Evolutionary conservation across 768 basidiomycete genomes (phyloP).

Genomic region (Infundibulicybe gibba): DNA sequence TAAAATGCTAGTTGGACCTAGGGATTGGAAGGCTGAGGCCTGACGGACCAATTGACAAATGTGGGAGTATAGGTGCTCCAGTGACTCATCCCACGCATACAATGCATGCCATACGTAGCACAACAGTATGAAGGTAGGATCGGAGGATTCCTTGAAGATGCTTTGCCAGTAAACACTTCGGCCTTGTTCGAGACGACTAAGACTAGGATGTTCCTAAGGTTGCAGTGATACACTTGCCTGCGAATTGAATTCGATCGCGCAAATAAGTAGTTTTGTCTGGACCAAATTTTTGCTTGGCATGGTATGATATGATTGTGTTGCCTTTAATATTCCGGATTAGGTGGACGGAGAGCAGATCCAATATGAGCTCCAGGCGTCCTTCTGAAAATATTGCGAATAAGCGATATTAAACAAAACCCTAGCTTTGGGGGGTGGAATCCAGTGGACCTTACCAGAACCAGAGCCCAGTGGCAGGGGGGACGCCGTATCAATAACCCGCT

Average conservation of each 20-base stretch:
- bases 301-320: too few relatives aligned
- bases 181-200: conserved; percentile 5
- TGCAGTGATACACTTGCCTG: conserved; percentile 22
- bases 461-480: conserved; percentile 31
- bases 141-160: conserved; percentile 15
- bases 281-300: conserved; percentile 30
- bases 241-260: conserved; percentile 45
- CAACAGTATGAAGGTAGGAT: conserved; percentile 21
- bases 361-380: conserved; percentile 30
- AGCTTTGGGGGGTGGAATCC: too few relatives aligned
- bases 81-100: too few relatives aligned
- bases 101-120: conserved; percentile 21
- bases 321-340: too few relatives aligned
- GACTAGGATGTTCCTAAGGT: neutral
- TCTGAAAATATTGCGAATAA: conserved; percentile 10
- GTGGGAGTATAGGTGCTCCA: too few relatives aligned
- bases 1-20: neutral
- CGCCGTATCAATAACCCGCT: conserved; percentile 34
- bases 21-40: neutral
- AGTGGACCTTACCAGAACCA: conserved; percentile 14
- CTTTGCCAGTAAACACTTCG: too few relatives aligned
- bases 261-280: conserved; percentile 42
- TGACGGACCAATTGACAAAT: conserved; percentile 17
- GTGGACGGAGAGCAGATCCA: conserved; percentile 48
- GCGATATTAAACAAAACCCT: neutral